These are phyloP conservation scores for Sporothrix curviconia DNA, from an alignment of 2,329 filamentous ascomycete species.

Conservation along the genomic window DNA sequence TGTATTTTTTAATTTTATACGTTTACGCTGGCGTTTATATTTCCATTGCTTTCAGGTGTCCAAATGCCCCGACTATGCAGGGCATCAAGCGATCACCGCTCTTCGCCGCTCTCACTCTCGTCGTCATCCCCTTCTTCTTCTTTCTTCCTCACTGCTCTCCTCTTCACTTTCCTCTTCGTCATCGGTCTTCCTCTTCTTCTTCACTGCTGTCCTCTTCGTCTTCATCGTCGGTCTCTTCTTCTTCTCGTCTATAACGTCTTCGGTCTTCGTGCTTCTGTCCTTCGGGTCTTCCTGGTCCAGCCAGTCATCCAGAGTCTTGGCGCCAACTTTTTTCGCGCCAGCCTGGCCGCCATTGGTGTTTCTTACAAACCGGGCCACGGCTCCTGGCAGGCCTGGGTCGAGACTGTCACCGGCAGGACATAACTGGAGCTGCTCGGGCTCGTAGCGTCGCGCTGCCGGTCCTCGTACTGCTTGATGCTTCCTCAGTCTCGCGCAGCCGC, in stretches of 20 bases:
- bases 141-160: background rate
- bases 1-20: background rate
- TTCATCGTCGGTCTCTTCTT: constrained; percentile 45
- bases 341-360: constrained; percentile 44
- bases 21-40: background rate
- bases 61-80: too few species aligned
- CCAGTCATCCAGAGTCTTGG: constrained; percentile 90
- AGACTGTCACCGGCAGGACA: constrained; percentile 57
- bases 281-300: constrained; percentile 66
- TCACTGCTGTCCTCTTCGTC: constrained; percentile 43
- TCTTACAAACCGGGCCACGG: constrained; percentile 20
- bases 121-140: constrained; percentile 4
- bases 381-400: constrained; percentile 47
- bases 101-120: constrained; percentile 3
- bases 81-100: constrained; percentile 1
- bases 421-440: constrained; percentile 24
- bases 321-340: constrained; percentile 48
- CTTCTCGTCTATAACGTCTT: constrained; percentile 43
- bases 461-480: constrained; percentile 32
- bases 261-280: constrained; percentile 40
- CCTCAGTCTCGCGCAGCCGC: constrained; percentile 58
- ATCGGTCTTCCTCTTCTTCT: constrained; percentile 40
- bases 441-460: constrained; percentile 19
- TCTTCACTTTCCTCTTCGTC: constrained; percentile 29
- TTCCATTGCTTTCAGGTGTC: too few species aligned